Conservation (phyloP, 805 yeast species). For the Candida yuanshanica region DNA sequence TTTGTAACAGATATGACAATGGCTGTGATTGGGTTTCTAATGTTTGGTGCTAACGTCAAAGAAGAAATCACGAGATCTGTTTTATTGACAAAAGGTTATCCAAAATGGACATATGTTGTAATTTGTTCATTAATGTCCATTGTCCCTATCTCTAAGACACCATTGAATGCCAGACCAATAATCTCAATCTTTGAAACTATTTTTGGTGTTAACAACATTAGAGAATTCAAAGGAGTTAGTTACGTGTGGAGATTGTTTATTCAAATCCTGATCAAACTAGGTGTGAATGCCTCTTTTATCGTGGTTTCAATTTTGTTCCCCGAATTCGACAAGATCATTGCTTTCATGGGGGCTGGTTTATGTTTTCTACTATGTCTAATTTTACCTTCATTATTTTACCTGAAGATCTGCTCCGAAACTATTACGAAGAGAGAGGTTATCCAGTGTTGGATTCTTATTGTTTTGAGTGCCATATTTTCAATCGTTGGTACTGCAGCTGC, state of each 20-base stretch:
- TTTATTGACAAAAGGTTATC: constrained; percentile 61
- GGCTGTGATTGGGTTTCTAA: constrained; percentile 64
- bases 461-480: constrained; percentile 43
- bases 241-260: constrained; percentile 17
- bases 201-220: constrained; percentile 26
- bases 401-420: constrained; percentile 44
- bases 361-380: constrained; percentile 78
- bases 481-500: constrained; percentile 58
- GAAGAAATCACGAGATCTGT: constrained; percentile 79
- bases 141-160: constrained; percentile 79
- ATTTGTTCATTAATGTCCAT: constrained; percentile 71
- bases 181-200: constrained; percentile 61
- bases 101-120: constrained; percentile 49
- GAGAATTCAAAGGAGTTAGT: constrained; percentile 16
- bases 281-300: constrained; percentile 55
- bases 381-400: constrained; percentile 69
- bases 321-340: constrained; percentile 75
- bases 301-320: constrained; percentile 60
- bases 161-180: constrained; percentile 78
- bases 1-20: constrained; percentile 55
- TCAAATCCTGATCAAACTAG: constrained; percentile 25
- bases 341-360: constrained; percentile 74
- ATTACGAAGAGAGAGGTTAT: constrained; percentile 35
- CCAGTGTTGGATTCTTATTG: constrained; percentile 38
- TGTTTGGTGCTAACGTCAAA: constrained; percentile 69